Conservation (phyloP, 257 asterid genomes). For the Solanum sejunctum region DNA sequence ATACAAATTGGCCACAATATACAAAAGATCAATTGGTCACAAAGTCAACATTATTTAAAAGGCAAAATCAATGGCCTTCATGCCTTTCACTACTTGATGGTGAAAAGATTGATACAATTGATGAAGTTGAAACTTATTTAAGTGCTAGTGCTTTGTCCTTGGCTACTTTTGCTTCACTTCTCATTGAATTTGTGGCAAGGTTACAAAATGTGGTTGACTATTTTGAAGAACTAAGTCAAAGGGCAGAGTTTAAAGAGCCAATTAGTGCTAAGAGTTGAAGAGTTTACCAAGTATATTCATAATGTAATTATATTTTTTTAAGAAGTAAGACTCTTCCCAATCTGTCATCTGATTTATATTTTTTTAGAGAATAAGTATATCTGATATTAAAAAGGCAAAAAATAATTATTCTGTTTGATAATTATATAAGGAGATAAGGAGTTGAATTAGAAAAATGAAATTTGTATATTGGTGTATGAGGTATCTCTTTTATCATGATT, state of each 20-base stretch:
- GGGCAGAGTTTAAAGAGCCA: slow-evolving; percentile 18
- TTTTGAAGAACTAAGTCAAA: slow-evolving; percentile 27
- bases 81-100: slow-evolving; percentile 15
- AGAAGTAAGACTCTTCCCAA: too few relatives aligned
- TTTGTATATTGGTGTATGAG: not conserved
- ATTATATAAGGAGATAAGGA: not conserved
- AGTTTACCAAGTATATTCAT: not conserved
- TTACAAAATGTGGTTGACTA: slow-evolving; percentile 32
- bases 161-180: slow-evolving; percentile 37
- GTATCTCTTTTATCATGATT: not conserved
- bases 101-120: not conserved
- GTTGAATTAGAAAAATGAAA: not conserved
- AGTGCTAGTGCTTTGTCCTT: slow-evolving; percentile 37
- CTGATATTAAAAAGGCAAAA: not conserved
- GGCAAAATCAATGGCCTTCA: slow-evolving; percentile 26
- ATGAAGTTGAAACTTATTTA: slow-evolving; percentile 15
- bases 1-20: not conserved
- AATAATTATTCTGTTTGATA: not conserved
- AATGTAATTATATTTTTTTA: not conserved
- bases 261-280: not conserved
- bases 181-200: slow-evolving; percentile 38
- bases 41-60: not conserved
- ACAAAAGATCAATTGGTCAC: not conserved
- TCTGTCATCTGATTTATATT: too few relatives aligned
- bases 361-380: not conserved